These are phyloP conservation scores for Trichosporon faecale DNA, from an alignment of 1,284 basidiomycete genomes.

Conservation along the genomic window DNA sequence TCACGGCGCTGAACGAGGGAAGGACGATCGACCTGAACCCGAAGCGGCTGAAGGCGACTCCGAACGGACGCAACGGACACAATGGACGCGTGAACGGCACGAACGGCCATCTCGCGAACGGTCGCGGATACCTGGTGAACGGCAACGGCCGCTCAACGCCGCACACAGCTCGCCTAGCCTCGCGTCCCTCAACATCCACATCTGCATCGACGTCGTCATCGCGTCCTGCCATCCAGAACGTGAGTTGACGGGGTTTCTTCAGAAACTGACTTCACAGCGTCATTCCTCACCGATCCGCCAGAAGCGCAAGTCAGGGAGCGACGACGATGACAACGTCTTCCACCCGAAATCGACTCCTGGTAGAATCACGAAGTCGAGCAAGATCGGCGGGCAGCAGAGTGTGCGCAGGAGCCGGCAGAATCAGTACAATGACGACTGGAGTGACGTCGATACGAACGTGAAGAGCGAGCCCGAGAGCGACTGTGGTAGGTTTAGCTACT, in stretches of 20 bases:
- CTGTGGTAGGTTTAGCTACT: neutral
- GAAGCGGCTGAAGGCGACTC: neutral
- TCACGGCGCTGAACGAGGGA: neutral
- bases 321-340: constrained; percentile 3
- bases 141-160: neutral
- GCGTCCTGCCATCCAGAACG: neutral
- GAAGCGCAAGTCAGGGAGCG: constrained; percentile 6
- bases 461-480: constrained; percentile 22
- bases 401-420: neutral
- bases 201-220: neutral
- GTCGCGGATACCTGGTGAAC: neutral
- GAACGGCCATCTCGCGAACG: neutral
- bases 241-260: too few relatives aligned
- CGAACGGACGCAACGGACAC: neutral
- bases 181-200: neutral
- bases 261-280: neutral
- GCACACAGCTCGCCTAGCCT: neutral
- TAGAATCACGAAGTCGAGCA: neutral
- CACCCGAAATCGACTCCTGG: neutral
- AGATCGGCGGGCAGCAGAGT: neutral
- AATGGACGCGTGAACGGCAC: neutral
- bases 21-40: neutral
- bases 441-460: constrained; percentile 2
- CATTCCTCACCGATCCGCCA: neutral
- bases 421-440: neutral